These are phyloP conservation scores for Ilex aquifolium DNA, from an alignment of 257 asterid species.

Conservation along the genomic window DNA sequence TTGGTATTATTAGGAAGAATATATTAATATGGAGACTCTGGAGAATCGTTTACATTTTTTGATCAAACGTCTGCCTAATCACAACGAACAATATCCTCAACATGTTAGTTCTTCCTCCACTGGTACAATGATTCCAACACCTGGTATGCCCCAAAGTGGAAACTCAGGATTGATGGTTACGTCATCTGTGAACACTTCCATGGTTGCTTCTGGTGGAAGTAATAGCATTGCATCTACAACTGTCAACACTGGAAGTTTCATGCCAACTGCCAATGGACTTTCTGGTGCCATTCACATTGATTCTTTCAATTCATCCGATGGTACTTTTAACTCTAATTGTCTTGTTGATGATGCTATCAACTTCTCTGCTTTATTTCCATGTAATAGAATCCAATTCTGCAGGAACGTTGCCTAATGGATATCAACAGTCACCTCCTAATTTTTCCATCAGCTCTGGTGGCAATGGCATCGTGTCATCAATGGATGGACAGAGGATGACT, in stretches of 20 bases:
- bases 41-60: constrained; percentile 65
- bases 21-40: constrained; percentile 59
- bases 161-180: constrained; percentile 46
- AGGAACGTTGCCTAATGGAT: constrained; percentile 66
- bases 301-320: constrained; percentile 49
- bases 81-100: constrained; percentile 49
- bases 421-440: constrained; percentile 58
- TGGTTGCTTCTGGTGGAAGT: constrained; percentile 37
- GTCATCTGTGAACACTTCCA: constrained; percentile 52
- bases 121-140: constrained; percentile 97
- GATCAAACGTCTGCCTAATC: constrained; percentile 54
- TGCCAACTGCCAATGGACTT: constrained; percentile 49
- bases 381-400: constrained; percentile 29
- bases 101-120: constrained; percentile 57
- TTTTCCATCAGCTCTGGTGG: constrained; percentile 55
- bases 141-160: constrained; percentile 76
- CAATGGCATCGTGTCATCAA: constrained; percentile 49
- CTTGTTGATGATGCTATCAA: constrained; percentile 8
- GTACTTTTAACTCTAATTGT: constrained; percentile 22
- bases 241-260: constrained; percentile 51
- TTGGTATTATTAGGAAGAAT: constrained; percentile 65
- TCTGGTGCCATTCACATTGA: constrained; percentile 42
- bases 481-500: constrained; percentile 61
- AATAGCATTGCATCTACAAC: constrained; percentile 48
- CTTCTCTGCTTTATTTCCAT: constrained; percentile 18